Evolutionary conservation across 1,284 basidiomycete species (phyloP).

Genomic region (Rhodotorula sp.): DNA sequence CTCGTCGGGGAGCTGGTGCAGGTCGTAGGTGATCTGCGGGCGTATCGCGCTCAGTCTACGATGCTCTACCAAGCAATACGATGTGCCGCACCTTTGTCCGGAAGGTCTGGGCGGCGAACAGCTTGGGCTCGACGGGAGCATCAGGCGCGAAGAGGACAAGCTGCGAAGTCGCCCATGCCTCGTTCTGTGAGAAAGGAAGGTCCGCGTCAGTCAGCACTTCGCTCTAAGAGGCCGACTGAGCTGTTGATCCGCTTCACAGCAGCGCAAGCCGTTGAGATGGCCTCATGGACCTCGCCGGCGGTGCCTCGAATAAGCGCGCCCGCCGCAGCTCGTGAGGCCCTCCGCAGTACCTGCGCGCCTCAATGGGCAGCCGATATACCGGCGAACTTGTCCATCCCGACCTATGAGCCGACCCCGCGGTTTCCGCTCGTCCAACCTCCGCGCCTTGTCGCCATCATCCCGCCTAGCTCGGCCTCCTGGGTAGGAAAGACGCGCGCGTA

Average conservation of each 20-base stretch:
- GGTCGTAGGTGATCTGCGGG: conserved; percentile 87
- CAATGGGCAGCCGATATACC: too few species aligned
- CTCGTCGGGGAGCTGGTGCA: conserved; percentile 72
- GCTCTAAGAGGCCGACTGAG: background rate
- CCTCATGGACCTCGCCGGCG: too few species aligned
- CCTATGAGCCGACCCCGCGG: background rate
- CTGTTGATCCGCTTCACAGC: too few species aligned
- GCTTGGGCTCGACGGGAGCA: conserved; percentile 75
- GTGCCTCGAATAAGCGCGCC: too few species aligned
- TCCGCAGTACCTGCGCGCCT: too few species aligned
- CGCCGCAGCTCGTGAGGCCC: too few species aligned
- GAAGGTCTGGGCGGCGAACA: conserved; percentile 97
- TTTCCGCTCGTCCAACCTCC: background rate
- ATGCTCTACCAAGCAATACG: rapidly evolving
- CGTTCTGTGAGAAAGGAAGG: conserved; percentile 62
- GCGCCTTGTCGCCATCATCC: too few species aligned
- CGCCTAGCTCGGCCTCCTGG: background rate
- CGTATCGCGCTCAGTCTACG: background rate
- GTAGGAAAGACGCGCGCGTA: conserved; percentile 20
- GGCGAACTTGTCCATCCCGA: too few species aligned
- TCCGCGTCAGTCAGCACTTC: background rate
- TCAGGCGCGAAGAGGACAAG: conserved; percentile 79
- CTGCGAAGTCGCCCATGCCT: conserved; percentile 96
- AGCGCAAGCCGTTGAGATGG: background rate
- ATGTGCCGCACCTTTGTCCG: conserved; percentile 74